Evolutionary conservation across 108 stramenopile species (phyloP).

Genomic region (Discostella stelligeroides): DNA sequence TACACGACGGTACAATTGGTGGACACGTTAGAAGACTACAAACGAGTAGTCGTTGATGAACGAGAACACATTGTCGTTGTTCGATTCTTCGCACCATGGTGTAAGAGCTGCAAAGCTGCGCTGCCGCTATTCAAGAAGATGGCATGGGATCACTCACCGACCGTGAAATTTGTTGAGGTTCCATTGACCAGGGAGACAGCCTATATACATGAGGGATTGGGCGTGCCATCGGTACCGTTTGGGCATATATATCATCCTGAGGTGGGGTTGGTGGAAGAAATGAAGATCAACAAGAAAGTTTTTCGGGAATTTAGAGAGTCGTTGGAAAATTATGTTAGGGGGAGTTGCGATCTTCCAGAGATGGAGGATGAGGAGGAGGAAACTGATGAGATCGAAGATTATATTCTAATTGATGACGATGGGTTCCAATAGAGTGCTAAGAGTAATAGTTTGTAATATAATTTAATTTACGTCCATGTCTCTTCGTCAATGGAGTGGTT

Average conservation of each 20-base stretch:
- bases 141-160: slow-evolving; percentile 37
- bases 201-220: slow-evolving; percentile 70
- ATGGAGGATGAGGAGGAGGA: slow-evolving; percentile 20
- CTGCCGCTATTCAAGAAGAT: slow-evolving; percentile 54
- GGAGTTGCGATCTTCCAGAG: slow-evolving; percentile 46
- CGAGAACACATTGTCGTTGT: slow-evolving; percentile 55
- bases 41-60: slow-evolving; percentile 58
- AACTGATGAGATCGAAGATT: background rate
- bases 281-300: slow-evolving; percentile 56
- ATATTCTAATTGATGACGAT: background rate
- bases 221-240: slow-evolving; percentile 67
- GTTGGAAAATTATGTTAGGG: slow-evolving; percentile 55
- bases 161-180: slow-evolving; percentile 76
- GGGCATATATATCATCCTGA: slow-evolving; percentile 78
- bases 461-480: too few relatives aligned
- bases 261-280: slow-evolving; percentile 67
- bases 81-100: slow-evolving; percentile 72
- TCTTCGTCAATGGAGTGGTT: too few relatives aligned
- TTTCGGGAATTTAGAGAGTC: slow-evolving; percentile 57
- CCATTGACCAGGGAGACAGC: slow-evolving; percentile 70
- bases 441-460: too few relatives aligned
- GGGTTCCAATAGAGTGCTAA: slow-evolving; percentile 4
- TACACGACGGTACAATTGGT: slow-evolving; percentile 38
- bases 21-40: slow-evolving; percentile 58
- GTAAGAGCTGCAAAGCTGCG: slow-evolving; percentile 71